These are phyloP conservation scores for Bassia scoparia DNA, from an alignment of 148 eudicot genomes.

Conservation along the genomic window DNA sequence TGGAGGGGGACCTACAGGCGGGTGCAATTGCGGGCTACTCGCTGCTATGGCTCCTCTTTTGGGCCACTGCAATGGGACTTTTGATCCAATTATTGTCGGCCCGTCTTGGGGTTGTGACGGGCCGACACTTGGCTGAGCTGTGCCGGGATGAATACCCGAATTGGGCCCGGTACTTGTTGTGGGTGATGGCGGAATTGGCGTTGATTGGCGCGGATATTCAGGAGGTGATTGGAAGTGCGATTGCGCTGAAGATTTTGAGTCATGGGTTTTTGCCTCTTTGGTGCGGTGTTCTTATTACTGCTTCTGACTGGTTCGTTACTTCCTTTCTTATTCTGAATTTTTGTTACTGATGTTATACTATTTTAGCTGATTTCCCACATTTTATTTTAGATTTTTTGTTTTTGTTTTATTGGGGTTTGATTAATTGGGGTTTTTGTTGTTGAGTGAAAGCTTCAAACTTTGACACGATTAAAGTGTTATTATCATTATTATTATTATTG, in stretches of 20 bases:
- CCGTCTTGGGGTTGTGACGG: constrained; percentile 87
- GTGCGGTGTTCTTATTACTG: constrained; percentile 93
- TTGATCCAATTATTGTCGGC: constrained; percentile 86
- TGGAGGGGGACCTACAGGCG: constrained; percentile 89
- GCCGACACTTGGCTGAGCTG: constrained; percentile 87
- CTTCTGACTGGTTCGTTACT: constrained; percentile 66
- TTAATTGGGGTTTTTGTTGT: background rate
- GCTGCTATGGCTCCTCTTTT: constrained; percentile 74
- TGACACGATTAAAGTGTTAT: too few relatives aligned
- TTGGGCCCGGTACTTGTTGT: constrained; percentile 72
- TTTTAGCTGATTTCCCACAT: background rate
- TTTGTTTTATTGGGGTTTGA: background rate
- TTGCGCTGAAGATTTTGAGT: constrained; percentile 83
- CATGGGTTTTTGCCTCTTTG: constrained; percentile 83
- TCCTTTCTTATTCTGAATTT: too few relatives aligned
- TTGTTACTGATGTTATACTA: background rate
- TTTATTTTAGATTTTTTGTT: too few relatives aligned
- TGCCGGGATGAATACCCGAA: constrained; percentile 88
- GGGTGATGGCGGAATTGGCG: constrained; percentile 93
- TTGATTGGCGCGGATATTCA: constrained; percentile 91
- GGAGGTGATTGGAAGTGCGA: constrained; percentile 98
- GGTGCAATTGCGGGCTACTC: constrained; percentile 97
- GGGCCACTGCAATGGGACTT: constrained; percentile 96
- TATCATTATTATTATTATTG: too few relatives aligned
- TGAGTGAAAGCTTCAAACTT: background rate